Percentiles rank a stretch among this genome's conserved stretches.
These are phyloP conservation scores for Pontederia crassipes DNA, from an alignment of 176 grass and related monocot species.

Conservation along the genomic window DNA sequence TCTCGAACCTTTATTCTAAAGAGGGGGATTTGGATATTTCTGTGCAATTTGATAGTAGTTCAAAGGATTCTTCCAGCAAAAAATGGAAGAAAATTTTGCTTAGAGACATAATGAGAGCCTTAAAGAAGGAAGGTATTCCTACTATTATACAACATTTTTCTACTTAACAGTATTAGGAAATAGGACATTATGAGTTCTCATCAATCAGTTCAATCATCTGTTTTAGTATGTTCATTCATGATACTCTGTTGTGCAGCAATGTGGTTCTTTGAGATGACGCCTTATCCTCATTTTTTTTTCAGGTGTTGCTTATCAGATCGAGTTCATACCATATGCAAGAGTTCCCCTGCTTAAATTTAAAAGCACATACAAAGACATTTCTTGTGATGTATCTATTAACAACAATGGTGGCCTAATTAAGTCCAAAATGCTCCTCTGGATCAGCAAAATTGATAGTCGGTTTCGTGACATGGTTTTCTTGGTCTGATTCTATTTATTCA, in stretches of 20 bases:
- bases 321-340: constrained; percentile 80
- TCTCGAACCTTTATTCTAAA: constrained; percentile 84
- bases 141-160: too few relatives aligned
- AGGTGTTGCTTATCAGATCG: constrained; percentile 42
- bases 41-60: constrained; percentile 27
- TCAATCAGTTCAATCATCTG: too few relatives aligned
- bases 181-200: too few relatives aligned
- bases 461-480: constrained; percentile 91
- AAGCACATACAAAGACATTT: constrained; percentile 48
- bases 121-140: constrained; percentile 42
- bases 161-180: too few relatives aligned
- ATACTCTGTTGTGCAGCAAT: neutral
- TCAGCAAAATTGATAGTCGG: constrained; percentile 63
- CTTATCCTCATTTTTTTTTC: constrained; percentile 23
- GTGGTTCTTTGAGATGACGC: constrained; percentile 17
- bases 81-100: constrained; percentile 47
- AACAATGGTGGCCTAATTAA: constrained; percentile 69
- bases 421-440: constrained; percentile 68
- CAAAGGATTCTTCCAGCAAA: constrained; percentile 19
- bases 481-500: constrained; percentile 33
- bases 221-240: neutral
- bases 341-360: constrained; percentile 76
- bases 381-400: constrained; percentile 77
- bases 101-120: constrained; percentile 41
- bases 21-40: constrained; percentile 93